Base-by-base conservation (phyloP, 306 rosid genomes). In the Cicer yamashitae region DNA sequence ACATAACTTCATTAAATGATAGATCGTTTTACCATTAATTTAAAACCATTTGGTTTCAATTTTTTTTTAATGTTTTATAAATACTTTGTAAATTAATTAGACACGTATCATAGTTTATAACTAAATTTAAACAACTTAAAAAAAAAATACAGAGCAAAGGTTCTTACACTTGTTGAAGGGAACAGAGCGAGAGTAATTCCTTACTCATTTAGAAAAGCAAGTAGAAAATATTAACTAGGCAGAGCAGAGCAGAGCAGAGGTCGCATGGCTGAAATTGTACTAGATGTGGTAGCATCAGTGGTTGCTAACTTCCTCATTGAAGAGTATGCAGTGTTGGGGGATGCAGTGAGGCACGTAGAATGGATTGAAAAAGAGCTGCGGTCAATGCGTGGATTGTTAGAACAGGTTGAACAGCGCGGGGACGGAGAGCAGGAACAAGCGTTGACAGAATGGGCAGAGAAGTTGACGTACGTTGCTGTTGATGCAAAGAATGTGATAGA, bases 341-440 rank as follows among this genome's bases (percentile, higher is more conserved):
- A 7, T 0, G 70, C 53, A 59, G 15, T 2, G 1, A n/a, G 38
- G n/a, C 46, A 30, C 1, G 18, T 60, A 9, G 48, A 45, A 46
- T 73, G 77, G 77, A 73, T 73, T 7, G 77, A 73, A 30, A 70
- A 9, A 41, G 82, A 78, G 62, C 30, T 78, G 77, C 50, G 71
- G 39, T 56, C 12, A 0, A 78, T 78, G 77, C 48, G 7, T 1
- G 77, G 20, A 22, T 70, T 40, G 65, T n/a, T 61, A 7, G 56
- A 51, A 7, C 72, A 60, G 8, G n/a, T 61, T 6, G 77, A 37
- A 18, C 56, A 67, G 3, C 20, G 44, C 17, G 6, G 15, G 10
- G 20, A 45, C 1, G 25, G 14, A 1, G n/a, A 34, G 7, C 37
- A 34, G 7, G 8, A 9, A 45, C 39, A 17, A 52, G 52, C 4